These are phyloP conservation scores for Cercospora nicotianae DNA, from an alignment of 2,329 filamentous ascomycete genomes.

Conservation along the genomic window DNA sequence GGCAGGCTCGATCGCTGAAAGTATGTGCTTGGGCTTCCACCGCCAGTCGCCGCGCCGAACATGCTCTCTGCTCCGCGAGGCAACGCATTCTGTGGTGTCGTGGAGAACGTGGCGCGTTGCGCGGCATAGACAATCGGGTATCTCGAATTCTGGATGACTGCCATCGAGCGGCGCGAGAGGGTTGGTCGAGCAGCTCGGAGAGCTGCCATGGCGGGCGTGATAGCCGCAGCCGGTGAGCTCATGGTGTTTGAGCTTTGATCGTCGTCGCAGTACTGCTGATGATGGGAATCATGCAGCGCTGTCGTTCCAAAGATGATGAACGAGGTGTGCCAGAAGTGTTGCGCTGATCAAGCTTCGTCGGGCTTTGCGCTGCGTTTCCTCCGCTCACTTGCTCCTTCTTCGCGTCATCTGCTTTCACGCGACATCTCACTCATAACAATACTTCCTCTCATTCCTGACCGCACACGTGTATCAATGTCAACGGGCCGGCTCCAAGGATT, in stretches of 20 bases:
- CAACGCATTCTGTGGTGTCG: constrained; percentile 31
- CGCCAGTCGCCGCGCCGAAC: constrained; percentile 35
- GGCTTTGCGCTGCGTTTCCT: not conserved
- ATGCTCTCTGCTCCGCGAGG: constrained; percentile 38
- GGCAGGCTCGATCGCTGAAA: constrained; percentile 62
- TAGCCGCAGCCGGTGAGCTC: not conserved
- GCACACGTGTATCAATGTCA: not conserved
- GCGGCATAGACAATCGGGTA: constrained; percentile 32
- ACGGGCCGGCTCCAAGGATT: not conserved
- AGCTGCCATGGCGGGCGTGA: constrained; percentile 28
- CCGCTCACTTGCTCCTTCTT: not conserved
- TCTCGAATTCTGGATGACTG: constrained; percentile 37
- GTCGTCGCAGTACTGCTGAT: not conserved
- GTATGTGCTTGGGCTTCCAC: constrained; percentile 39
- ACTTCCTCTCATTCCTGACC: not conserved
- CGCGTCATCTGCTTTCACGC: not conserved
- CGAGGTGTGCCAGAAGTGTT: not conserved
- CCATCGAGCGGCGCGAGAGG: constrained; percentile 37
- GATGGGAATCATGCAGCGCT: not conserved
- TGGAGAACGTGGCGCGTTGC: constrained; percentile 32
- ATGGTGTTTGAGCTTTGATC: not conserved
- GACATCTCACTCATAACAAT: not conserved
- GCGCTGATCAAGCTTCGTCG: not conserved
- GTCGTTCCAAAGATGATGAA: not conserved
- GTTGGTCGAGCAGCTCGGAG: constrained; percentile 44